Percentiles rank a stretch among this genome's conserved stretches.
Conservation (phyloP, 1,284 basidiomycete genomes). For the Dichomitus squalens region DNA sequence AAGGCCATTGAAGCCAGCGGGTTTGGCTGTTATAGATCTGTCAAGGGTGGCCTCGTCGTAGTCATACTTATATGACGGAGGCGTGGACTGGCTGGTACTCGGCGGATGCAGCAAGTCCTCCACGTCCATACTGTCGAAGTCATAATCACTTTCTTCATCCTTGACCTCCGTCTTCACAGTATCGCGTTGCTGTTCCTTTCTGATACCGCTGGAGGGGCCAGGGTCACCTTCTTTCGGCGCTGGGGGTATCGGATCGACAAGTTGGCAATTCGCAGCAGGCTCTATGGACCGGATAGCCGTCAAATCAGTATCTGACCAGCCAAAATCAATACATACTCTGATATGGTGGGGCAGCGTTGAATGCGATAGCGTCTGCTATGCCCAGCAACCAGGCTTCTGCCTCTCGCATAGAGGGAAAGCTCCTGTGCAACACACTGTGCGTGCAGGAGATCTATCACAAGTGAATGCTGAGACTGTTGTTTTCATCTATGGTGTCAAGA, state of each 20-base stretch:
- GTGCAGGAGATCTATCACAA: slow-evolving; percentile 52
- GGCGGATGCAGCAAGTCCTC: slow-evolving; percentile 6
- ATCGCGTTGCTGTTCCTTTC: background rate
- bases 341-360: slow-evolving; percentile 7
- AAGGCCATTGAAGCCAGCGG: no score
- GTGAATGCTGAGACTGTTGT: no score
- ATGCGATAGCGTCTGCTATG: slow-evolving; percentile 13
- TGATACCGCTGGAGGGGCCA: background rate
- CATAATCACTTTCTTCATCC: background rate
- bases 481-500: no score
- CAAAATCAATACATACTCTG: background rate
- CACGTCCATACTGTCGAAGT: background rate
- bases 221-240: background rate
- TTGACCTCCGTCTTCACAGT: background rate
- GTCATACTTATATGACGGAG: background rate
- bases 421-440: slow-evolving; percentile 49
- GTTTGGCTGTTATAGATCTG: no score
- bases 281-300: background rate
- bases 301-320: background rate
- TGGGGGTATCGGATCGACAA: background rate
- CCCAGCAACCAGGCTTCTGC: slow-evolving; percentile 21
- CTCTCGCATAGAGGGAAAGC: slow-evolving; percentile 38
- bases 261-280: background rate
- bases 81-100: background rate
- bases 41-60: background rate